Base-by-base conservation (phyloP, 2,329 filamentous ascomycete genomes). In the Drechslerella stenobrocha region DNA sequence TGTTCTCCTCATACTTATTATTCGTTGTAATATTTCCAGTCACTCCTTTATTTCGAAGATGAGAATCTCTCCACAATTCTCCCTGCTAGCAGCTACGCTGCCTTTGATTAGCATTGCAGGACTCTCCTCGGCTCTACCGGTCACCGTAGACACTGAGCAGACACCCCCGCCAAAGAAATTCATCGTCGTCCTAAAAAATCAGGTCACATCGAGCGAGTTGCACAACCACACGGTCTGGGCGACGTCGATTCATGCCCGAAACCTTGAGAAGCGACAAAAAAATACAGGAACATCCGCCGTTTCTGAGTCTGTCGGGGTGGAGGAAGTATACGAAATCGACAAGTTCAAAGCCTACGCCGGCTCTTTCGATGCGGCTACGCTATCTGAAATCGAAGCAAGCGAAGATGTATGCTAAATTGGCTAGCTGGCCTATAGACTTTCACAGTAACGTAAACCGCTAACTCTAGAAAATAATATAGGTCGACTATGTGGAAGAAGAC, bases 261-360 rank as follows among this genome's bases (percentile, higher is more conserved):
- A 52, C 22, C 50, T 61, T n/a, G 28, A 24, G 53, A 61, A 61
- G 40, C 40, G 57, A 42, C 47, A 53, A 23, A 24, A 20, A n/a
- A 15, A n/a, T n/a, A n/a, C 20, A 7, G 23, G 37, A 1, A 23
- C 32, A 7, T 40, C 57, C 3, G 18, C 52, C n/a, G 40, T 40
- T 15, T 15, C 24, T 2, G 20, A 34, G 2, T 58, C 46, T n/a
- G 46, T 35, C 59, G 76, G 76, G 53, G 72, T 81, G 7, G 76
- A 79, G 71, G 77, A 77, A 70, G 76, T 75, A 11, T 80, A 77
- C 73, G 74, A 74, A 37, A 77, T 80, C 71, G 72, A 75, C 37
- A 72, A 75, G 46, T 80, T 78, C 72, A 77, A 77, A 48, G 78
- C 73, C 18, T 79, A 80, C 45, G 73, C 76, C 5, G 78, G 77